Conservation (phyloP, 2,329 filamentous ascomycete genomes). For the Stylonectria norvegica region DNA sequence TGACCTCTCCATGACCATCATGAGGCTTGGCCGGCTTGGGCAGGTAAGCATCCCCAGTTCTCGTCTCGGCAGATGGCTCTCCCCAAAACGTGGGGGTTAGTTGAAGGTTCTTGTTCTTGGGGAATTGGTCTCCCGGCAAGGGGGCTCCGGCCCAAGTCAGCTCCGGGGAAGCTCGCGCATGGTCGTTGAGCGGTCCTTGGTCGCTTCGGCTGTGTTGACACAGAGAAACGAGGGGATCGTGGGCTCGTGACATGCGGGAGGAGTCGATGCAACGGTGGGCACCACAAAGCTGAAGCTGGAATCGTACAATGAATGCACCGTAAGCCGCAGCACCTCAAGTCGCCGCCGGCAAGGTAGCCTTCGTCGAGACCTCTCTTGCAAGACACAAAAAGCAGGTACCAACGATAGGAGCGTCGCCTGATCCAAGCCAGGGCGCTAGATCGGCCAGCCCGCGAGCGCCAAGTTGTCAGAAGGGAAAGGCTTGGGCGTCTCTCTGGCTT, state of each 20-base stretch:
- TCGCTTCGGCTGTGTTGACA: no score
- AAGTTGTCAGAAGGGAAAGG: no score
- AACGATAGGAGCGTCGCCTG: not conserved
- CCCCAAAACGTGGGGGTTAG: not conserved
- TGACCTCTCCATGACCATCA: not conserved
- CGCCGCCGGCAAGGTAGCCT: no score
- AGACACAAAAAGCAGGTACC: slow-evolving; percentile 1
- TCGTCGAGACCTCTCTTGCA: no score
- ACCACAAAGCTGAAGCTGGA: not conserved
- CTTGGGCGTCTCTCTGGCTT: no score
- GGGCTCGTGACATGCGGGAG: not conserved
- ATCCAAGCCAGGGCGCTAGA: not conserved
- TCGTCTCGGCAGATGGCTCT: not conserved
- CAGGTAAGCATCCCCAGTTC: not conserved
- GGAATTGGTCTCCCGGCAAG: not conserved
- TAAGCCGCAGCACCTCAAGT: no score
- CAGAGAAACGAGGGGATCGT: no score
- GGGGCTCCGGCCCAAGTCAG: not conserved
- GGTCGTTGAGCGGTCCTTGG: no score
- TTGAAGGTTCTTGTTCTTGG: not conserved
- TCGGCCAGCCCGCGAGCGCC: no score
- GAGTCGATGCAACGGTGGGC: not conserved
- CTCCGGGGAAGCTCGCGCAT: no score
- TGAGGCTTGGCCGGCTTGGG: not conserved
- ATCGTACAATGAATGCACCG: not conserved